Conservation (phyloP, 108 stramenopile genomes). For the Epithemia pelagica region DNA sequence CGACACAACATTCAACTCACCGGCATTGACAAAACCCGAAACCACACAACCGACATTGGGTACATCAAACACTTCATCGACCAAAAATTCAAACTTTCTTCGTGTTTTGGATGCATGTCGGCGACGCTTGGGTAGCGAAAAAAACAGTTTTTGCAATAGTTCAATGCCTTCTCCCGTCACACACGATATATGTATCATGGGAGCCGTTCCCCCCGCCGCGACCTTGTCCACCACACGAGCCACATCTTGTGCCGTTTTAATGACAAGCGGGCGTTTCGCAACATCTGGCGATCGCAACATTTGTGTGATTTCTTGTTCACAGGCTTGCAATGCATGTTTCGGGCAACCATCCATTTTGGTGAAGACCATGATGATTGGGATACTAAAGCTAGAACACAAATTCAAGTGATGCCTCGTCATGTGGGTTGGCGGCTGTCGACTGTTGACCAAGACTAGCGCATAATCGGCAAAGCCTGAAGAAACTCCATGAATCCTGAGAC, state of each 20-base stretch:
- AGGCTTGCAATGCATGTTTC: conserved; percentile 85
- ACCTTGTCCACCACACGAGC: conserved; percentile 85
- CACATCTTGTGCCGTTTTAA: conserved; percentile 80
- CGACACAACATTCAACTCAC: conserved; percentile 58
- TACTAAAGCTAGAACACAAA: conserved; percentile 92
- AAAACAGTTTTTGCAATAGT: conserved; percentile 86
- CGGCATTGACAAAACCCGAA: conserved; percentile 80
- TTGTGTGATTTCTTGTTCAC: conserved; percentile 71
- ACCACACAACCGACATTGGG: conserved; percentile 78
- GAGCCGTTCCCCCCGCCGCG: conserved; percentile 67
- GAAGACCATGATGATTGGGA: conserved; percentile 88
- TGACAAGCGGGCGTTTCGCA: conserved; percentile 65
- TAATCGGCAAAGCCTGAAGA: conserved; percentile 94
- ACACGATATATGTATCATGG: conserved; percentile 93
- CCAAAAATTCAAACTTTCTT: conserved; percentile 77
- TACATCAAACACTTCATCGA: conserved; percentile 83
- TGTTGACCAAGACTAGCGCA: conserved; percentile 90
- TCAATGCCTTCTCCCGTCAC: conserved; percentile 95
- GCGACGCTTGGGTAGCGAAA: conserved; percentile 76
- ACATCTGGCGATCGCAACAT: conserved; percentile 64
- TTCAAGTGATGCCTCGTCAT: conserved; percentile 99
- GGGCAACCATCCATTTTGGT: conserved; percentile 99
- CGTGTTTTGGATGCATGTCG: conserved; percentile 74
- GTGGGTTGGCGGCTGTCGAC: conserved; percentile 94
- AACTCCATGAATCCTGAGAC: conserved; percentile 86